A percentile compares a stretch with the other conserved stretches of the same genome.
Conservation (phyloP, 345 rosid genomes). For the Rhizophora mangle region DNA sequence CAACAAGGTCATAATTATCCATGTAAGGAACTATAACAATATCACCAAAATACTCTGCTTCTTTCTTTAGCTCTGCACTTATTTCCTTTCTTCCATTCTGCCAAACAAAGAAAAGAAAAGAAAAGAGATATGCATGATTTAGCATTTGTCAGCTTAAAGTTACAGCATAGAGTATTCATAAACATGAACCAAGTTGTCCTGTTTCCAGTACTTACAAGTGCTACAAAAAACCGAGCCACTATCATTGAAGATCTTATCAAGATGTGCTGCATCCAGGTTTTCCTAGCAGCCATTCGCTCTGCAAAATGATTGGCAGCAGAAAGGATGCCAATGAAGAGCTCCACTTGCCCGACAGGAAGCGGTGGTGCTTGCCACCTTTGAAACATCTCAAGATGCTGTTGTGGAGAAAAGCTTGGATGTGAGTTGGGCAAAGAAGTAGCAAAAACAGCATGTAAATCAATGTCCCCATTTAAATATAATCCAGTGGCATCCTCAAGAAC, state of each 20-base stretch:
- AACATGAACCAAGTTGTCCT: not conserved
- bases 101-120: not conserved
- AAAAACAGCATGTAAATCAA: constrained; percentile 72
- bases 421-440: constrained; percentile 79
- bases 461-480: constrained; percentile 65
- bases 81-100: constrained; percentile 43
- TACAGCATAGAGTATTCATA: not conserved
- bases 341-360: constrained; percentile 50
- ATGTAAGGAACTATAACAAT: constrained; percentile 84
- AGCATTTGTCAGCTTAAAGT: not conserved
- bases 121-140: not conserved
- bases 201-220: constrained; percentile 51
- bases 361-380: constrained; percentile 76
- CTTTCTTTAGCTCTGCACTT: constrained; percentile 77
- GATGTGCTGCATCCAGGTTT: constrained; percentile 89
- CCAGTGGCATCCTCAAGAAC: constrained; percentile 98
- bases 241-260: constrained; percentile 71
- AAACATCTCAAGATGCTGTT: constrained; percentile 76
- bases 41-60: constrained; percentile 87
- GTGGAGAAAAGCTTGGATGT: constrained; percentile 87
- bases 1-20: constrained; percentile 94
- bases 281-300: constrained; percentile 93
- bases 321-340: constrained; percentile 80
- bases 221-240: constrained; percentile 92
- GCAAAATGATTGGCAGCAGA: constrained; percentile 92